Evolutionary conservation across 1,284 basidiomycete species (phyloP).

Genomic region (Tilletia setariae): DNA sequence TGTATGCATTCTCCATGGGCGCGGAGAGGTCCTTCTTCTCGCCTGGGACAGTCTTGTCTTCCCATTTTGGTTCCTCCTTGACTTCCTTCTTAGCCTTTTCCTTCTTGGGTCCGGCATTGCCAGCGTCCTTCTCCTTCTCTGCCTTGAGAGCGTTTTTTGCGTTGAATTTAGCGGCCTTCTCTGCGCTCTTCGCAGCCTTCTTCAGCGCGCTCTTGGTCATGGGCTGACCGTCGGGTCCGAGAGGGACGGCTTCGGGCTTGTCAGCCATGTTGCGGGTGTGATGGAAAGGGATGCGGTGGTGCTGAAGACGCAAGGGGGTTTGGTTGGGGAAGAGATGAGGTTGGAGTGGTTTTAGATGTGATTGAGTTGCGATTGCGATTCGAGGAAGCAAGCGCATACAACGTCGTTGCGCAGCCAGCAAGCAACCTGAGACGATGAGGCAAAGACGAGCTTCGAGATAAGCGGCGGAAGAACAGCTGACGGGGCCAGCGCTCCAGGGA

Average conservation of each 20-base stretch:
- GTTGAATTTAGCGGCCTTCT: slow-evolving; percentile 45
- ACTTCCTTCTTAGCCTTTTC: slow-evolving; percentile 51
- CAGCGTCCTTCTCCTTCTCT: slow-evolving; percentile 31
- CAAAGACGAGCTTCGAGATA: no score
- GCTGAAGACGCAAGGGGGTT: background rate
- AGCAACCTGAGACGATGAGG: no score
- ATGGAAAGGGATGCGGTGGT: slow-evolving; percentile 3
- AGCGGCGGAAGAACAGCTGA: no score
- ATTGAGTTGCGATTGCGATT: no score
- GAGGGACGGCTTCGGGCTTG: slow-evolving; percentile 15
- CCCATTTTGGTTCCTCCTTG: slow-evolving; percentile 47
- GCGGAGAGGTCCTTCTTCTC: slow-evolving; percentile 66
- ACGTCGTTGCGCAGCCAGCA: no score
- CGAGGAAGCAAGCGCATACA: no score
- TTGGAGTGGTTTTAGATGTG: no score
- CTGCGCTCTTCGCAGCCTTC: slow-evolving; percentile 45
- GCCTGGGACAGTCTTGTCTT: slow-evolving; percentile 46
- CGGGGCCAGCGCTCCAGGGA: no score
- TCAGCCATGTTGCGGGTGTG: slow-evolving; percentile 14
- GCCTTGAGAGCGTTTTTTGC: slow-evolving; percentile 49
- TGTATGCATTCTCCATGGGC: slow-evolving; percentile 86
- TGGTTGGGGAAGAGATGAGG: background rate
- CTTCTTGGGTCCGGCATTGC: slow-evolving; percentile 41
- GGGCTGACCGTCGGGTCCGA: slow-evolving; percentile 36
- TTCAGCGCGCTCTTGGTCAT: slow-evolving; percentile 44